These are phyloP conservation scores for Piloderma croceum DNA, from an alignment of 768 basidiomycete species.

Conservation along the genomic window DNA sequence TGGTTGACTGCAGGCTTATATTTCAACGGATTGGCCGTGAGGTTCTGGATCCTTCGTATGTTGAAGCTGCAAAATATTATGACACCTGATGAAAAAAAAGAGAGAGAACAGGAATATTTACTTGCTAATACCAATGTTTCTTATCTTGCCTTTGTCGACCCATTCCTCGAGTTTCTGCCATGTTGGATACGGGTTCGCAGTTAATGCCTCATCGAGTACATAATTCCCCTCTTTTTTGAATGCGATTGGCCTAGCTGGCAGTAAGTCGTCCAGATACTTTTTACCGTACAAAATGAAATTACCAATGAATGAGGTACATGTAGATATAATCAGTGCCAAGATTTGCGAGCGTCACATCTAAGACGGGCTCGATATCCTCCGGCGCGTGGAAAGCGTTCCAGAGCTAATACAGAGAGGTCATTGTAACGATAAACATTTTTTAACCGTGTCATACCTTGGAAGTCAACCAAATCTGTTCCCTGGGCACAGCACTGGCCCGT, in stretches of 20 bases:
- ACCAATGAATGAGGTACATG: conserved; percentile 81
- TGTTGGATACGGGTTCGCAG: conserved; percentile 67
- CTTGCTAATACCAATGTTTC: conserved; percentile 85
- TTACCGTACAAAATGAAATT: conserved; percentile 10
- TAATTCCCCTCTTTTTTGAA: conserved; percentile 49
- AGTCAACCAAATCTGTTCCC: conserved; percentile 64
- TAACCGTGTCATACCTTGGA: conserved; percentile 42
- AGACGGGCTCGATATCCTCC: conserved; percentile 58
- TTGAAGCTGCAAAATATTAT: conserved; percentile 44
- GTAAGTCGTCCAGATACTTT: neutral
- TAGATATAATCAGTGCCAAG: conserved; percentile 71
- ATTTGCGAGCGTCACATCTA: conserved; percentile 59
- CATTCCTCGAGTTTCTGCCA: conserved; percentile 79
- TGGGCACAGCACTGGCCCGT: conserved; percentile 50
- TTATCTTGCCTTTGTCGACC: conserved; percentile 69
- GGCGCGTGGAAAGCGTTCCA: conserved; percentile 76
- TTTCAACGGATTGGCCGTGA: conserved; percentile 56
- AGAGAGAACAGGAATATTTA: conserved; percentile 23
- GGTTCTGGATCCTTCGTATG: conserved; percentile 55
- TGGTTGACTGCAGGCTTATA: conserved; percentile 69
- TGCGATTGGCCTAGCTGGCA: conserved; percentile 53
- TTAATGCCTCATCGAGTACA: conserved; percentile 48
- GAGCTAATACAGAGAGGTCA: conserved; percentile 33
- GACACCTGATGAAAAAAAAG: neutral
- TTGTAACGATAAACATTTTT: neutral